A percentile compares a stretch with the other conserved stretches of the same genome.
Evolutionary conservation across 768 basidiomycete genomes (phyloP).

Genomic region (Serendipita sp.): DNA sequence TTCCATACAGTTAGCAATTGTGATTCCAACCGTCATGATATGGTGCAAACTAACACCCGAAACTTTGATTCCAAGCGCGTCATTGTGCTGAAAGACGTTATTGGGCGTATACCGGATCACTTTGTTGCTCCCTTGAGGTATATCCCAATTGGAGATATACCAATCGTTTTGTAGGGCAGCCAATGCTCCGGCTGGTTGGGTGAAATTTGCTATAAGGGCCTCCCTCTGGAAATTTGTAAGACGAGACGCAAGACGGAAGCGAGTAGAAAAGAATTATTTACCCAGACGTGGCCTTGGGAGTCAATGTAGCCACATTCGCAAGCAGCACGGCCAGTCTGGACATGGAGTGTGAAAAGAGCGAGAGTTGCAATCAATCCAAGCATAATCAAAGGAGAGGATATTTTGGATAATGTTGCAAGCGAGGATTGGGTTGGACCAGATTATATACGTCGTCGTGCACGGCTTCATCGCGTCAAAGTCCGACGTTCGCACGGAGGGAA

Average conservation of each 20-base stretch:
- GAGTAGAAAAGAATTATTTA: not conserved
- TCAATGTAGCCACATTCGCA: conserved; percentile 12
- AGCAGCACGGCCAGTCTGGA: not conserved
- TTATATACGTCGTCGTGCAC: no score
- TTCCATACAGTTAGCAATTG: not conserved
- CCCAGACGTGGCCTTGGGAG: conserved; percentile 9
- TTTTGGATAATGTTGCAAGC: no score
- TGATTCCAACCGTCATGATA: not conserved
- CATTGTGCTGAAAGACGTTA: conserved; percentile 8
- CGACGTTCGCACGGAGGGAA: not conserved
- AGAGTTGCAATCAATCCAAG: not conserved
- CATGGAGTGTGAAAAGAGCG: not conserved
- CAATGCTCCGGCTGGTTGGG: conserved; percentile 7
- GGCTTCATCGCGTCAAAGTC: no score
- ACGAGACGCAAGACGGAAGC: not conserved
- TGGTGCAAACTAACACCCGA: conserved; percentile 7
- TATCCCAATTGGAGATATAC: not conserved
- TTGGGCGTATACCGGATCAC: not conserved
- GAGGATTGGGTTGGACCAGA: no score
- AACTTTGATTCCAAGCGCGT: conserved; percentile 10
- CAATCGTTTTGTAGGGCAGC: conserved; percentile 6
- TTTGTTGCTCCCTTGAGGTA: not conserved
- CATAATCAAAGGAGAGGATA: no score
- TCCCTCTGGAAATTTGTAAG: conserved; percentile 9
- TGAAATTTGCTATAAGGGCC: conserved; percentile 9